phyloP scores from a whole-genome alignment of 345 rosid species.

The Citrus glauca region DNA sequence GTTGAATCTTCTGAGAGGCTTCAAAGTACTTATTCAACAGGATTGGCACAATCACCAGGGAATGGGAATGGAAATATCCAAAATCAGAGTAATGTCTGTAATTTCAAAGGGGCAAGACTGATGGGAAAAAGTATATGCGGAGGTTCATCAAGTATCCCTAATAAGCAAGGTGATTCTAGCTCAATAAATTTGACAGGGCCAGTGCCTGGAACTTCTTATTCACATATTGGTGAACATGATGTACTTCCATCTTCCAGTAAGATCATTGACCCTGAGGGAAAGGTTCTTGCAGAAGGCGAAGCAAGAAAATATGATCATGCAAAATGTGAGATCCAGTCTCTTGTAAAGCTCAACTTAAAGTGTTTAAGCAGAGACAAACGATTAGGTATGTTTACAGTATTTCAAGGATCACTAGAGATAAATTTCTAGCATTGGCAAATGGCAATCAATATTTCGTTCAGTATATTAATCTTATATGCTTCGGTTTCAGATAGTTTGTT shows the following conservation, averaged over 20 bases:
- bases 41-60: neutral
- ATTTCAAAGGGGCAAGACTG: neutral
- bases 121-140: neutral
- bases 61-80: conserved; percentile 12
- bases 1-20: neutral
- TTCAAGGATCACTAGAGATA: neutral
- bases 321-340: conserved; percentile 48
- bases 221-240: conserved; percentile 8
- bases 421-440: neutral
- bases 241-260: neutral
- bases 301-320: conserved; percentile 22
- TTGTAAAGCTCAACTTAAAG: conserved; percentile 61
- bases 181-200: conserved; percentile 3
- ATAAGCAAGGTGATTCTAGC: conserved; percentile 7
- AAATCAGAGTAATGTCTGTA: neutral
- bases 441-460: neutral
- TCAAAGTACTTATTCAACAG: conserved; percentile 7
- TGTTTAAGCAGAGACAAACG: conserved; percentile 33
- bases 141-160: neutral
- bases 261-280: conserved; percentile 1
- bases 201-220: conserved; percentile 12
- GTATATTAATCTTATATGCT: neutral
- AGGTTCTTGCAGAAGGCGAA: conserved; percentile 8
- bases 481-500: too few species aligned
- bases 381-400: conserved; percentile 34